These are phyloP conservation scores for Ophiocytium majus DNA, from an alignment of 352 stramenopile genomes.

Conservation along the genomic window DNA sequence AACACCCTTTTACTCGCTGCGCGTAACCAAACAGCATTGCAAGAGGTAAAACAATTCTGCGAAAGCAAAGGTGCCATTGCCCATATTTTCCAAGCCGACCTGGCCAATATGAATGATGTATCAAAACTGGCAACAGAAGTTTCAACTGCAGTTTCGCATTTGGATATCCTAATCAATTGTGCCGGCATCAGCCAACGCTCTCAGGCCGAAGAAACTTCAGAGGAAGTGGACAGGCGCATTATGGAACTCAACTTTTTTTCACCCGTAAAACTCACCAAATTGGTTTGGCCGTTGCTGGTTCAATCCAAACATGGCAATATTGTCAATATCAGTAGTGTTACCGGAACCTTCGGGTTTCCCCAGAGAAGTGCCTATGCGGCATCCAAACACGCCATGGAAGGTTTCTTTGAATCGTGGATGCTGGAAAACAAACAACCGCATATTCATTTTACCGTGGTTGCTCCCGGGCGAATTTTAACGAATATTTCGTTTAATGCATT, in stretches of 20 bases:
- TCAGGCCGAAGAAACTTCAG: conserved; percentile 19
- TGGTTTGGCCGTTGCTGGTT: conserved; percentile 18
- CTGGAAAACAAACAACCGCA: conserved; percentile 19
- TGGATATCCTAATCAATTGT: conserved; percentile 22
- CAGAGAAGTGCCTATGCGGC: conserved; percentile 17
- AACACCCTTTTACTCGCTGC: conserved; percentile 19
- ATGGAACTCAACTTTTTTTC: conserved; percentile 22
- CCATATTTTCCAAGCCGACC: conserved; percentile 19
- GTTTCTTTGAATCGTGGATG: conserved; percentile 20
- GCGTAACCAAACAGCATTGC: conserved; percentile 19
- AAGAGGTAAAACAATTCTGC: conserved; percentile 21
- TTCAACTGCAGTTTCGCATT: conserved; percentile 20
- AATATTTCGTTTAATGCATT: conserved; percentile 23
- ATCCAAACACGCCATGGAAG: conserved; percentile 19
- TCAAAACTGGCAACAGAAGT: conserved; percentile 20
- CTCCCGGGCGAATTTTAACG: conserved; percentile 18
- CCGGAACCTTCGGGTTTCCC: conserved; percentile 16
- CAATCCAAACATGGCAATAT: conserved; percentile 21
- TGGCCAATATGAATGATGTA: conserved; percentile 21
- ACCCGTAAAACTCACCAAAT: conserved; percentile 20
- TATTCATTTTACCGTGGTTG: conserved; percentile 21
- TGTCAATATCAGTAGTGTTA: conserved; percentile 22
- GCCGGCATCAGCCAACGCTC: conserved; percentile 15
- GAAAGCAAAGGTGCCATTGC: conserved; percentile 19
- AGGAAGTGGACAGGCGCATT: conserved; percentile 18